Evolutionary conservation across 2,329 filamentous ascomycete species (phyloP).

Genomic region (Exophiala sp.): DNA sequence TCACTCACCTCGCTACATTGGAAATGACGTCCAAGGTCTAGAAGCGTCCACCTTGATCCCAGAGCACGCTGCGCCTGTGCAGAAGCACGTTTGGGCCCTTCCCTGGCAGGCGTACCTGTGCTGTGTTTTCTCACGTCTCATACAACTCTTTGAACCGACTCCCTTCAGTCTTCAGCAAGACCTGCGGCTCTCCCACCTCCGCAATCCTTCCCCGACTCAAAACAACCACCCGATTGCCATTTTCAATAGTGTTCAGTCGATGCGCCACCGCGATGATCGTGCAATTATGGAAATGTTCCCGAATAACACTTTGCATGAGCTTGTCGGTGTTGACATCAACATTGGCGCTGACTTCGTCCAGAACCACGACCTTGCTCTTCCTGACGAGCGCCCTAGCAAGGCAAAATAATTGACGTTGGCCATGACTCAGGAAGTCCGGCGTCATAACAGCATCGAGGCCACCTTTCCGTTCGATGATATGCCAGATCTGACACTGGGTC

Average conservation of each 20-base stretch:
- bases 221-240: slow-evolving; percentile 58
- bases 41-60: no score
- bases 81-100: no score
- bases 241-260: slow-evolving; percentile 58
- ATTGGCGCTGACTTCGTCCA: slow-evolving; percentile 45
- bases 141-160: slow-evolving; percentile 30
- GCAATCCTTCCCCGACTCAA: slow-evolving; percentile 39
- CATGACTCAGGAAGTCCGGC: slow-evolving; percentile 52
- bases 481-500: slow-evolving; percentile 37
- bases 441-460: slow-evolving; percentile 43
- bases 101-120: no score
- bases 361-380: slow-evolving; percentile 41
- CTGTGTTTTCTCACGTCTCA: slow-evolving; percentile 2
- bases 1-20: no score
- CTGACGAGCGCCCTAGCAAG: slow-evolving; percentile 58
- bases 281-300: slow-evolving; percentile 51
- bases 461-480: slow-evolving; percentile 38
- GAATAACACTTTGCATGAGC: slow-evolving; percentile 55
- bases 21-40: no score
- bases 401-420: slow-evolving; percentile 63
- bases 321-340: slow-evolving; percentile 58
- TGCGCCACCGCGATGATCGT: slow-evolving; percentile 61
- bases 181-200: slow-evolving; percentile 27
- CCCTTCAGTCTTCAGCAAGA: slow-evolving; percentile 31
- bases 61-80: no score